These are phyloP conservation scores for Penicillium verhagenii DNA, from an alignment of 495 filamentous ascomycete genomes.

Conservation along the genomic window DNA sequence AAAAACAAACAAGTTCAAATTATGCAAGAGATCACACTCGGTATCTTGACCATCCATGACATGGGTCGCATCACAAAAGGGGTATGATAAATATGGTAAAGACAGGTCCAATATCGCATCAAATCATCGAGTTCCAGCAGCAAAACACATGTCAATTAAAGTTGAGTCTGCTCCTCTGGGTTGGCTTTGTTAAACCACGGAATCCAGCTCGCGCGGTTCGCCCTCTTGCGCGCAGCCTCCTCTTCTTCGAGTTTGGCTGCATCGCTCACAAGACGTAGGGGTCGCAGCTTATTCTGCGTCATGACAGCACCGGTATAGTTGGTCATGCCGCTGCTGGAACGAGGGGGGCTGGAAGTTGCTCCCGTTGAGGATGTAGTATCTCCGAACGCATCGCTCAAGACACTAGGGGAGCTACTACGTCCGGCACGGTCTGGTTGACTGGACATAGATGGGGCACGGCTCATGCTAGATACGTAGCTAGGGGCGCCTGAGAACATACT, in stretches of 20 bases:
- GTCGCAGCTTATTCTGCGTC: conserved; percentile 77
- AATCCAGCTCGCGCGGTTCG: conserved; percentile 63
- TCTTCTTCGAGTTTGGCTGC: conserved; percentile 41
- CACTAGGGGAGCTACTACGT: conserved; percentile 58
- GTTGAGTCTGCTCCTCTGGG: conserved; percentile 18
- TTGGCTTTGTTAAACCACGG: conserved; percentile 51
- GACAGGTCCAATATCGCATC: conserved; percentile 26
- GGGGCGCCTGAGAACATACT: conserved; percentile 44
- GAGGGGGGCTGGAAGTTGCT: conserved; percentile 55
- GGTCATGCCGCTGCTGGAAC: conserved; percentile 53
- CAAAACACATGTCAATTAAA: conserved; percentile 5
- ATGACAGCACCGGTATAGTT: conserved; percentile 58
- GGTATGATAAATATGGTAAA: conserved; percentile 30
- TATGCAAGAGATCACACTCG: conserved; percentile 15
- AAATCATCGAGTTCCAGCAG: conserved; percentile 21
- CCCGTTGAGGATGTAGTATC: conserved; percentile 47
- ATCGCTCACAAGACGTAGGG: conserved; percentile 74
- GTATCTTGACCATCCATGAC: conserved; percentile 19
- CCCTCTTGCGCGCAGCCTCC: conserved; percentile 54
- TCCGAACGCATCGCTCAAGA: conserved; percentile 57
- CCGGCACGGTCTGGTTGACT: conserved; percentile 43
- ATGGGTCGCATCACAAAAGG: conserved; percentile 27
- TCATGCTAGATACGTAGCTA: conserved; percentile 43
- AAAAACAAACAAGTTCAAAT: conserved; percentile 12
- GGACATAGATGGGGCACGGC: conserved; percentile 47